phyloP scores from a whole-genome alignment of 495 filamentous ascomycete genomes.

The Neurospora tetrasperma region DNA sequence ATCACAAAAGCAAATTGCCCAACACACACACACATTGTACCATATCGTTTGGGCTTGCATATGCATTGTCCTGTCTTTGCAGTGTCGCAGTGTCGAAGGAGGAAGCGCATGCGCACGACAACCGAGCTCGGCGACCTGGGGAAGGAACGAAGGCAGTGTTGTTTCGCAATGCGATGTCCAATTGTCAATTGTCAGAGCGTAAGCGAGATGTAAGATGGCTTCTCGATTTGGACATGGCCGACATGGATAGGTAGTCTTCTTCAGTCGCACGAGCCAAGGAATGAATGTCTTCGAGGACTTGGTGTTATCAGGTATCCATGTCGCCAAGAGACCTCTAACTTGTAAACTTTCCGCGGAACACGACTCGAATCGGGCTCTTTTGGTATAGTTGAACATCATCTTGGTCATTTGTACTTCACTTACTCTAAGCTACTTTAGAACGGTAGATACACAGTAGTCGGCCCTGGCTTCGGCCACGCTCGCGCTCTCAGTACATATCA shows the following conservation, averaged over 20 bases:
- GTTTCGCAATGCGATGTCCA: not conserved
- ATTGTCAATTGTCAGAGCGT: not conserved
- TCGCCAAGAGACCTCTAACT: not conserved
- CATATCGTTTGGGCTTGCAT: not conserved
- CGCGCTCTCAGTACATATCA: not conserved
- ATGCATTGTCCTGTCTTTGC: not conserved
- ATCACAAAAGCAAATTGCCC: not conserved
- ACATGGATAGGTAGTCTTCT: not conserved
- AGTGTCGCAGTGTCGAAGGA: not conserved
- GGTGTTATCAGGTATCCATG: not conserved
- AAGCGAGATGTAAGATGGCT: not conserved
- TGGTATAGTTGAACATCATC: not conserved
- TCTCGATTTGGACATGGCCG: not conserved
- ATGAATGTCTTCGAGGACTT: not conserved
- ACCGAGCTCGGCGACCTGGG: not conserved
- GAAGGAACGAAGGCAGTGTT: not conserved
- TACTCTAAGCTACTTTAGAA: not conserved
- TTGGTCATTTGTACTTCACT: not conserved
- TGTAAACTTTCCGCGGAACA: not conserved
- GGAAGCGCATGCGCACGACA: not conserved
- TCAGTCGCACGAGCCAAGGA: not conserved
- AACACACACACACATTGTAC: not conserved
- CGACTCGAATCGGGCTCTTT: not conserved
- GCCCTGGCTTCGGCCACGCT: not conserved
- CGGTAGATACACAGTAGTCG: not conserved